A percentile compares a stretch with the other conserved stretches of the same genome.
These are phyloP conservation scores for Agaricus sinodeliciosus DNA, from an alignment of 768 basidiomycete genomes.

Conservation along the genomic window DNA sequence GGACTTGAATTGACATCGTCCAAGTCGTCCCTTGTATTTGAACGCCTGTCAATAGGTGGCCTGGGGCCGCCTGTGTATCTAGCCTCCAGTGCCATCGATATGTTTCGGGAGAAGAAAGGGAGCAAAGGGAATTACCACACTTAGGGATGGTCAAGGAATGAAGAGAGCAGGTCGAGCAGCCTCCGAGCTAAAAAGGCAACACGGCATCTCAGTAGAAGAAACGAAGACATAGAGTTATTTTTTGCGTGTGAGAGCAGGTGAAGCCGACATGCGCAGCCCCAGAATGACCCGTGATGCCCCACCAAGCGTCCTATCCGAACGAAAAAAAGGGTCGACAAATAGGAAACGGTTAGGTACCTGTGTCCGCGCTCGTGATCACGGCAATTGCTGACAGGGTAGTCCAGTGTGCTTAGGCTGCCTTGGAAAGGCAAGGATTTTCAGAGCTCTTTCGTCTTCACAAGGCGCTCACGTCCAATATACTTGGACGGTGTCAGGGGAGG, in stretches of 20 bases:
- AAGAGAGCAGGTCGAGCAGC: not conserved
- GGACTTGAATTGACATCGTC: not conserved
- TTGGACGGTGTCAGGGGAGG: not conserved
- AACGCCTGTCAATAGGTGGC: not conserved
- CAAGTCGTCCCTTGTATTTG: slow-evolving; percentile 1
- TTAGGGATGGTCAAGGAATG: not conserved
- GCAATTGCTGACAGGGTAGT: not conserved
- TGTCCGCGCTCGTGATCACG: slow-evolving; percentile 2
- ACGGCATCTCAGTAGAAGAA: not conserved
- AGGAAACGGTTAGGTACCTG: not conserved
- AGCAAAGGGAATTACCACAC: not conserved
- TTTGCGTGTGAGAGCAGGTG: not conserved
- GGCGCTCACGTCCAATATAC: not conserved
- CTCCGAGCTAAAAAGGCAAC: not conserved
- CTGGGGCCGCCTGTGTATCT: slow-evolving; percentile 5
- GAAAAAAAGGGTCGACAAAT: not conserved
- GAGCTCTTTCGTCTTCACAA: not conserved
- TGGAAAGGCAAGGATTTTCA: not conserved
- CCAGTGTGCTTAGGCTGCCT: not conserved
- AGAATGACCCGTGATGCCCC: not conserved
- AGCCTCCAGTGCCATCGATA: not conserved
- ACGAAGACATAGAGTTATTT: not conserved
- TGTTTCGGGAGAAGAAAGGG: not conserved
- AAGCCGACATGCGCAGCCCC: slow-evolving; percentile 5
- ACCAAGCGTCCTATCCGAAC: not conserved